Evolutionary conservation across 805 yeast genomes (phyloP).

Genomic region (Tetrapisispora iriomotensis): DNA sequence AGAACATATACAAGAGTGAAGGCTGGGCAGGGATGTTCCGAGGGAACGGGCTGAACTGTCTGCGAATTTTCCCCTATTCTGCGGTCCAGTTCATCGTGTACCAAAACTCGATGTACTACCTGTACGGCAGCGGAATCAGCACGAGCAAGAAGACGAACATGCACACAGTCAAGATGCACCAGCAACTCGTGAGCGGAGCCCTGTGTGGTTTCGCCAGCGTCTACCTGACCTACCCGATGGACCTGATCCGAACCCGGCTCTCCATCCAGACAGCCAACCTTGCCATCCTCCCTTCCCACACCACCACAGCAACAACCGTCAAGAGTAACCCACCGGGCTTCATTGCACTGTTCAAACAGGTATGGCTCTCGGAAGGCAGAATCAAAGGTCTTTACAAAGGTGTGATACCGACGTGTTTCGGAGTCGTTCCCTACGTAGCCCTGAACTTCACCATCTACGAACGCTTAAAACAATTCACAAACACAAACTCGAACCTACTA

Average conservation of each 20-base stretch:
- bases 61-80: constrained; percentile 84
- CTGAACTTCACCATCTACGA: constrained; percentile 88
- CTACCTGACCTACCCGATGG: constrained; percentile 81
- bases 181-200: constrained; percentile 56
- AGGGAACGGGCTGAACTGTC: constrained; percentile 85
- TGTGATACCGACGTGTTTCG: constrained; percentile 78
- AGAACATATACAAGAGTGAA: constrained; percentile 77
- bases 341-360: constrained; percentile 42
- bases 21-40: constrained; percentile 85
- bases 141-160: constrained; percentile 40
- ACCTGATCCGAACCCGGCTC: constrained; percentile 79
- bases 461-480: constrained; percentile 51
- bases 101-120: constrained; percentile 45
- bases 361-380: constrained; percentile 77
- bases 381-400: constrained; percentile 71
- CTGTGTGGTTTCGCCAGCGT: constrained; percentile 76
- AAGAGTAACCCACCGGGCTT: constrained; percentile 60
- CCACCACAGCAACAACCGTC: constrained; percentile 32
- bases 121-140: constrained; percentile 27
- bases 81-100: constrained; percentile 90
- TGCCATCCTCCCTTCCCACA: constrained; percentile 29
- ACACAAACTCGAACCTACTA: constrained; percentile 34
- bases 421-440: constrained; percentile 95
- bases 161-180: not conserved
- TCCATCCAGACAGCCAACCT: constrained; percentile 78